Base-by-base conservation (phyloP, 2,329 filamentous ascomycete species). In the Penicillium janthinellum region DNA sequence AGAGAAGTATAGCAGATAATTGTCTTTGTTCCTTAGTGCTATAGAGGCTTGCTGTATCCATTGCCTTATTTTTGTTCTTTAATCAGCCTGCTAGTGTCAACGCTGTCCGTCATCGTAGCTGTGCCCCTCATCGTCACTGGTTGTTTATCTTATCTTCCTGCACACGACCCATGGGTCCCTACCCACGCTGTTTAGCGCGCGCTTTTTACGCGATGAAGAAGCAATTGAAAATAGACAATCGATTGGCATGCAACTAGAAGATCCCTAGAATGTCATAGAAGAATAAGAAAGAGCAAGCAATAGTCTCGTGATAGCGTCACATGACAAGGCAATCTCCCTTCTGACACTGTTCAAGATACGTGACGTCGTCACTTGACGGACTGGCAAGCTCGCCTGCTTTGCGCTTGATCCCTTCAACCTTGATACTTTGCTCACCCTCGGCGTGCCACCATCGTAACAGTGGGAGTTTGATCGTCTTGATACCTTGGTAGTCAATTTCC, bases 401-500 rank as follows among this genome's bases (percentile, higher is more conserved):
- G 68, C 89, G 84, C 68, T 90, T 86, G 20, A 91, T 78, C 0
- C 95, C 95, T 20, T 84, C 88, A 8, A 97, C 83, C 62, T 84
- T 90, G 56, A 99, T 82, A 50, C 80, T 87, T 77, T 98, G 94
- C 66, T 92, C 87, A 2, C 94, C 95, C 57, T 89, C 88, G 0
- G 86, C 86, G 77, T 99, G 93, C 93, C 94, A 97, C 95, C 95
- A 99, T 67, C 86, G 86, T 64, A 99, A 78, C 64, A 85, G 85
- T 78, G 97, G 94, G 61, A 92, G 81, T 66, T 86, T 79, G 5
- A 86, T 86, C 0, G 86, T 86, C 62, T 90, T 86, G 8, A 86
- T 84, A 57, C 92, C 89, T 61, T 92, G 88, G 5, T 81, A 84
- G 66, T 86, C 87, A 61, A 98, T 91, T 67, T 89, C 88, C 93